Percentiles rank a stretch among this genome's conserved stretches.
Evolutionary conservation across 1,284 basidiomycete species (phyloP).

Genomic region (Xerocomus minutiporus): DNA sequence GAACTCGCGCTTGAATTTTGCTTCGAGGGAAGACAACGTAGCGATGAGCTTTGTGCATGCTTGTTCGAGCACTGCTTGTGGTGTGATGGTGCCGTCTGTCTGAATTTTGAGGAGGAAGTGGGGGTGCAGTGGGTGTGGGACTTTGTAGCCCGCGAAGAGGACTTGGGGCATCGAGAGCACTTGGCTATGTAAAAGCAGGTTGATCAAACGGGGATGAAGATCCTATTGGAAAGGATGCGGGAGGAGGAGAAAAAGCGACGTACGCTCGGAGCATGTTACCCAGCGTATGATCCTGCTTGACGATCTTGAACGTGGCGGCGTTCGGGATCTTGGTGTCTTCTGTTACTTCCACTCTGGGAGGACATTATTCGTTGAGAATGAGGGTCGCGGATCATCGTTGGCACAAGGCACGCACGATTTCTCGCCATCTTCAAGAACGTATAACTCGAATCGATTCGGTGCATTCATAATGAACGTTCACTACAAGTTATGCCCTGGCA

Average conservation of each 20-base stretch:
- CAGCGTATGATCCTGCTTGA: constrained; percentile 84
- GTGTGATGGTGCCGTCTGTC: constrained; percentile 85
- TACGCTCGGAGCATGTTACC: constrained; percentile 95
- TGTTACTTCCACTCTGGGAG: constrained; percentile 76
- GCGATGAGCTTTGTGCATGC: constrained; percentile 83
- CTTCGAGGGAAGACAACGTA: constrained; percentile 63
- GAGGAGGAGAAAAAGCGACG: constrained; percentile 33
- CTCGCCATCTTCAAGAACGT: constrained; percentile 89
- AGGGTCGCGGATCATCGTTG: not conserved
- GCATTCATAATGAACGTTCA: constrained; percentile 69
- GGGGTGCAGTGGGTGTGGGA: constrained; percentile 93
- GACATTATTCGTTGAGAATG: not conserved
- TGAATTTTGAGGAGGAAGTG: constrained; percentile 94
- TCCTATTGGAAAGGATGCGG: not conserved
- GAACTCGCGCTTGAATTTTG: constrained; percentile 75
- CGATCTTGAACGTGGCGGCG: constrained; percentile 32
- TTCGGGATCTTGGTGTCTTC: constrained; percentile 98
- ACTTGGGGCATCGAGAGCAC: constrained; percentile 80
- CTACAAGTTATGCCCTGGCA: not conserved
- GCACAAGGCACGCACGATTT: constrained; percentile 63
- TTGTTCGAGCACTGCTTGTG: constrained; percentile 78
- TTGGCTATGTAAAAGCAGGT: constrained; percentile 55
- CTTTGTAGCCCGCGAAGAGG: constrained; percentile 96
- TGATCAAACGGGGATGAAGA: constrained; percentile 5
- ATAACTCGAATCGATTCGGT: constrained; percentile 88